phyloP scores from a whole-genome alignment of 768 basidiomycete genomes.

The Cystoderma amianthinum region DNA sequence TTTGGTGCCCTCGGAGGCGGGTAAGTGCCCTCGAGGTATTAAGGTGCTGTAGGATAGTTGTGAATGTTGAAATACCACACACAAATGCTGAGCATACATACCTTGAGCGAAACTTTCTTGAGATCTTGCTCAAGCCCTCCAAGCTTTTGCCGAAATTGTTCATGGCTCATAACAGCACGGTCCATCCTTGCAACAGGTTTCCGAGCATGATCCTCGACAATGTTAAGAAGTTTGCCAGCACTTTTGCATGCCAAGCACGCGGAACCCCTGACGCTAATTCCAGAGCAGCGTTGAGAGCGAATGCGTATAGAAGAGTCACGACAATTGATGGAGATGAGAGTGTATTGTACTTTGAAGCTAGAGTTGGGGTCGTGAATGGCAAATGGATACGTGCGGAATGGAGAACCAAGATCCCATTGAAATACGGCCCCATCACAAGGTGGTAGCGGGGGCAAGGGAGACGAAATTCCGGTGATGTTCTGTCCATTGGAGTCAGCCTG shows the following conservation, averaged over 20 bases:
- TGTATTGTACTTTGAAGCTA: slow-evolving; percentile 6
- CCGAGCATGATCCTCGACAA: slow-evolving; percentile 1
- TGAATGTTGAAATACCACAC: too few relatives aligned
- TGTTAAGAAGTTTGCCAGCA: not conserved
- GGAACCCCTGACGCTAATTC: not conserved
- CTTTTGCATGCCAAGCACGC: slow-evolving; percentile 3
- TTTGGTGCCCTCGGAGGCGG: slow-evolving; percentile 5
- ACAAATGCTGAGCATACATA: slow-evolving; percentile 1
- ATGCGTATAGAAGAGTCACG: slow-evolving; percentile 1
- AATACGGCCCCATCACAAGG: slow-evolving; percentile 3
- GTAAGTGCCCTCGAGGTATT: slow-evolving; percentile 1
- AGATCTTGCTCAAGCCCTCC: not conserved
- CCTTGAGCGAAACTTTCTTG: slow-evolving; percentile 1
- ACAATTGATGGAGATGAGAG: slow-evolving; percentile 2
- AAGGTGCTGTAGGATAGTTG: slow-evolving; percentile 1
- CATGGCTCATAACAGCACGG: not conserved
- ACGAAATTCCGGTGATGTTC: not conserved
- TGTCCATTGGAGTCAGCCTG: not conserved
- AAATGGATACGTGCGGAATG: slow-evolving; percentile 11
- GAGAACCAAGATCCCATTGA: slow-evolving; percentile 7
- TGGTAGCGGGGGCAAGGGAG: not conserved
- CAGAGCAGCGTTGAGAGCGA: slow-evolving; percentile 5
- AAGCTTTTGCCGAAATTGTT: slow-evolving; percentile 1
- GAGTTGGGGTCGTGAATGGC: slow-evolving; percentile 7
- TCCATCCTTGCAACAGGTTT: not conserved